phyloP scores from a whole-genome alignment of 1,284 basidiomycete genomes.

The Sutorius eximius region DNA sequence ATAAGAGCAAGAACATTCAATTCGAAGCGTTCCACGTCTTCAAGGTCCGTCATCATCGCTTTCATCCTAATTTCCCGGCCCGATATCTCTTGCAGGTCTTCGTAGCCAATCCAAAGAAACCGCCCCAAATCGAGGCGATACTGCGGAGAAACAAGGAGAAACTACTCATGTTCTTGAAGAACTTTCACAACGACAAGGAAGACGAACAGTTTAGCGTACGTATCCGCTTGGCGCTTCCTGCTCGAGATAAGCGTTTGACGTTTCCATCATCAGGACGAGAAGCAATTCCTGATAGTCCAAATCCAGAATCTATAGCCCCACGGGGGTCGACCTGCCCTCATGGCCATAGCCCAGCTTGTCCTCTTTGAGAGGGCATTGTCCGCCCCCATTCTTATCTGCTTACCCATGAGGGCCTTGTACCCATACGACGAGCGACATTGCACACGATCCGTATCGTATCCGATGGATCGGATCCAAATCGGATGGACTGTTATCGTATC shows the following conservation, averaged over 20 bases:
- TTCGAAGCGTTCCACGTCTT: constrained; percentile 99
- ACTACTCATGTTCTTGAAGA: constrained; percentile 83
- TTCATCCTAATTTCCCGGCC: not conserved
- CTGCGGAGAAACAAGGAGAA: constrained; percentile 93
- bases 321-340: not conserved
- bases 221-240: not conserved
- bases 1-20: constrained; percentile 99
- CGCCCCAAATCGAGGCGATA: constrained; percentile 90
- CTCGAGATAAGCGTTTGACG: not conserved
- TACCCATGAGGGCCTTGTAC: constrained; percentile 1
- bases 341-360: not conserved
- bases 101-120: constrained; percentile 99
- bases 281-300: constrained; percentile 92
- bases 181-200: constrained; percentile 99
- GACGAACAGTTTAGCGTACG: constrained; percentile 91
- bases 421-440: constrained; percentile 1
- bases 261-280: constrained; percentile 71
- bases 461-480: constrained; percentile 1
- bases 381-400: constrained; percentile 10
- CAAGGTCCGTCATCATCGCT: constrained; percentile 62
- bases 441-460: not conserved
- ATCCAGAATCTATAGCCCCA: constrained; percentile 68
- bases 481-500: constrained; percentile 9
- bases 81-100: constrained; percentile 66
- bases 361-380: not conserved